Percentiles rank a stretch among this genome's conserved stretches.
These are phyloP conservation scores for Lachancea waltii DNA, from an alignment of 805 yeast species.

Conservation along the genomic window DNA sequence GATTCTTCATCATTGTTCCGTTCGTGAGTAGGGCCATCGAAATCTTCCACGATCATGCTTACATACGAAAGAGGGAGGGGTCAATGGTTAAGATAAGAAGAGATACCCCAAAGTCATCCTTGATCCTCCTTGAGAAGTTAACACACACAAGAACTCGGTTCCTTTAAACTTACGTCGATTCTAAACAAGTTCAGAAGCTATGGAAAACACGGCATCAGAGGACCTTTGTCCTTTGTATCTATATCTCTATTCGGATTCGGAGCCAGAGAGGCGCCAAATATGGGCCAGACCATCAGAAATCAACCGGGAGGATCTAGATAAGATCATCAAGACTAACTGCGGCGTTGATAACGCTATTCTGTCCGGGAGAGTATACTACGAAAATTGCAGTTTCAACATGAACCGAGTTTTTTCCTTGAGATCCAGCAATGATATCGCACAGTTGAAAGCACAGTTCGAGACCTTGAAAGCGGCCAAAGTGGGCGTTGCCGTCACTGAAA, in stretches of 20 bases:
- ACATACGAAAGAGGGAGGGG: too few relatives aligned
- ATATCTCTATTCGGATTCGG: constrained; percentile 3
- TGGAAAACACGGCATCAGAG: constrained; percentile 2
- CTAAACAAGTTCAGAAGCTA: too few relatives aligned
- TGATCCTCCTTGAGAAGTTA: too few relatives aligned
- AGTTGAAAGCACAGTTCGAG: constrained; percentile 4
- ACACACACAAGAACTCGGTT: too few relatives aligned
- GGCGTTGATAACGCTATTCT: constrained; percentile 5
- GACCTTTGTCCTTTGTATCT: constrained; percentile 7
- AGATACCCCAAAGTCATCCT: too few relatives aligned
- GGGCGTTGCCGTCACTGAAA: not conserved
- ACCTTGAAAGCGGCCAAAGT: constrained; percentile 2
- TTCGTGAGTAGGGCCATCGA: too few relatives aligned
- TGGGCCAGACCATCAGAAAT: constrained; percentile 3
- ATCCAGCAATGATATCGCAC: constrained; percentile 3
- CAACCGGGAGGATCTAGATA: constrained; percentile 2
- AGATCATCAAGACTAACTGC: not conserved
- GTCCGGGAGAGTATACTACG: not conserved
- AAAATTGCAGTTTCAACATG: not conserved
- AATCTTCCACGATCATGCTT: too few relatives aligned
- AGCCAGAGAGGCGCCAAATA: constrained; percentile 1
- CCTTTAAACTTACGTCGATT: too few relatives aligned
- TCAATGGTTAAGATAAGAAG: too few relatives aligned
- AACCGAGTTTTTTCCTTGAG: not conserved
- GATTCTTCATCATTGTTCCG: too few relatives aligned